Conservation (phyloP, 495 filamentous ascomycete genomes). For the Trichoderma orchidacearum region DNA sequence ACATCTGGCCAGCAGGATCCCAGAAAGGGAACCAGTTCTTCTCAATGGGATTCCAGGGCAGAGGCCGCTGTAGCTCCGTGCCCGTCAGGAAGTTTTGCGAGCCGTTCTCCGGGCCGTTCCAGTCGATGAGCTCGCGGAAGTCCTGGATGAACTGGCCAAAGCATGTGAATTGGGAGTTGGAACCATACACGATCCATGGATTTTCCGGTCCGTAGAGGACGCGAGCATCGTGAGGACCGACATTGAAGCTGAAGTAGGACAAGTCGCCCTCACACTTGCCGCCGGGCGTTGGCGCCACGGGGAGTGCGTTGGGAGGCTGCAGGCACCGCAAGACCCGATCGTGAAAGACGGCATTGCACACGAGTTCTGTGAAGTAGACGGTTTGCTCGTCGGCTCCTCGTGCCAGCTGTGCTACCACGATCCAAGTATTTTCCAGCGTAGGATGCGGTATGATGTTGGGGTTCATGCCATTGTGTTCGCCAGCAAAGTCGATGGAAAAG, state of each 20-base stretch:
- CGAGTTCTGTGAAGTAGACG: constrained; percentile 24
- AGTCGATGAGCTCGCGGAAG: constrained; percentile 30
- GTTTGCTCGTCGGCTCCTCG: neutral
- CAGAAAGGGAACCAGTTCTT: constrained; percentile 48
- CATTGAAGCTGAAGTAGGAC: constrained; percentile 16
- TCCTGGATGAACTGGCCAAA: constrained; percentile 39
- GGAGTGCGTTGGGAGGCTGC: constrained; percentile 19
- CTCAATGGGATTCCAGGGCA: constrained; percentile 23
- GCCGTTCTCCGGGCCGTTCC: constrained; percentile 12
- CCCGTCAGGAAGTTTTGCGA: constrained; percentile 16
- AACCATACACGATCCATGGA: constrained; percentile 33
- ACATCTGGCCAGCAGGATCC: constrained; percentile 26
- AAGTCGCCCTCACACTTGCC: constrained; percentile 28
- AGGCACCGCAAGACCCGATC: constrained; percentile 22
- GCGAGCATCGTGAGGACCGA: constrained; percentile 38
- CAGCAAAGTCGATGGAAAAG: constrained; percentile 5
- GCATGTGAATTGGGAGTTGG: constrained; percentile 34
- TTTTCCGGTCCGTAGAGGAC: constrained; percentile 35
- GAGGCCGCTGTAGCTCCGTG: constrained; percentile 33
- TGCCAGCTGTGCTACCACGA: constrained; percentile 30
- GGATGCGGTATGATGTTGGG: constrained; percentile 43
- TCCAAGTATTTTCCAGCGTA: constrained; percentile 23
- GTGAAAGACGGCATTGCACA: constrained; percentile 31
- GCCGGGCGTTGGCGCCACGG: constrained; percentile 24
- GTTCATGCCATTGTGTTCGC: constrained; percentile 21